phyloP scores from a whole-genome alignment of 2,329 filamentous ascomycete genomes.

The Ampelomyces quisqualis region DNA sequence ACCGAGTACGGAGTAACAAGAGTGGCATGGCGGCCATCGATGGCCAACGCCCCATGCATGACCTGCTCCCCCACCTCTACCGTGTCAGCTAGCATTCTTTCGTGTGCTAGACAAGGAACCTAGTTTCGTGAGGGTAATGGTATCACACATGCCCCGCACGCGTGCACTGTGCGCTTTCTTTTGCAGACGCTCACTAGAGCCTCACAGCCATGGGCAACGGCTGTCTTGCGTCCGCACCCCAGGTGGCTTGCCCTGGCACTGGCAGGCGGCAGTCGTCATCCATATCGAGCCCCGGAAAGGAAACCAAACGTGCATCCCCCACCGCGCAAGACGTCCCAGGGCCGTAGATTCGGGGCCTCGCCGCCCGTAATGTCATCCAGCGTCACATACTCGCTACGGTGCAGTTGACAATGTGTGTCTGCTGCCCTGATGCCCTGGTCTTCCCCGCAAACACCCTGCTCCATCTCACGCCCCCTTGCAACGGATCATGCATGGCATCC shows the following conservation, averaged over 20 bases:
- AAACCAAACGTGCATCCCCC: constrained; percentile 16
- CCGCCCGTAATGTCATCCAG: constrained; percentile 24
- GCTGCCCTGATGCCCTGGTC: constrained; percentile 22
- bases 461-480: constrained; percentile 40
- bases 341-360: constrained; percentile 17
- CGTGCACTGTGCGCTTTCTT: constrained; percentile 2
- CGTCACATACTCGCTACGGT: constrained; percentile 26
- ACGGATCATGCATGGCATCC: constrained; percentile 44
- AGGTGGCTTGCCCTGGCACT: constrained; percentile 15
- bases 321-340: constrained; percentile 12
- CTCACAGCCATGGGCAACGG: constrained; percentile 26
- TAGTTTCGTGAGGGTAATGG: constrained; percentile 35
- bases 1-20: constrained; percentile 11
- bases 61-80: constrained; percentile 22
- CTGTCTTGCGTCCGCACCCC: not conserved
- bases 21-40: constrained; percentile 14
- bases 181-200: constrained; percentile 18
- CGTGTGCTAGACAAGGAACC: constrained; percentile 13
- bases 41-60: constrained; percentile 13
- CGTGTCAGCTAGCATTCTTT: constrained; percentile 17
- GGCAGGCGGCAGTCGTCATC: constrained; percentile 15
- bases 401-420: constrained; percentile 10
- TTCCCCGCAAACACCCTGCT: constrained; percentile 44
- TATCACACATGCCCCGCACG: constrained; percentile 23
- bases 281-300: constrained; percentile 14